Base-by-base conservation (phyloP, 176 grass and related monocot genomes). In the Triticum monococcum region DNA sequence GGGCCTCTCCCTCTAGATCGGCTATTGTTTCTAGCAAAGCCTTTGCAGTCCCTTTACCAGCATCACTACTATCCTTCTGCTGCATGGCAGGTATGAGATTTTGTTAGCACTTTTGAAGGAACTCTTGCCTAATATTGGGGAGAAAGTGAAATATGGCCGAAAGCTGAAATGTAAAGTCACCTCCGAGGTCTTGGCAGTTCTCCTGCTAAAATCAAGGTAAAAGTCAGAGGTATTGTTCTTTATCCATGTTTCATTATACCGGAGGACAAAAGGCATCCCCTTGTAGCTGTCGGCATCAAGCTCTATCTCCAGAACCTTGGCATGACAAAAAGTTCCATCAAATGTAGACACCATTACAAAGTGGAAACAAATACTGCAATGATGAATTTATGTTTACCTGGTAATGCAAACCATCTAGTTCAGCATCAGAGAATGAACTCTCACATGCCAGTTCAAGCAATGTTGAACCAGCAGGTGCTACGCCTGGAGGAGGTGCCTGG, bases 241-340 rank as follows among this genome's bases (percentile, higher is more conserved):
- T 63, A 95, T 98, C 96, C 96, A 98, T 68, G 83, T 79, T 87
- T 81, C 88, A 79, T 84, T 86, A 75, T 89, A 93, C 16, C 62
- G 77, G 79, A 98, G 89, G 85, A 98, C 93, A 93, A 98, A 98
- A 26, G 93, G 91, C 86, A 98, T 88, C 32, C 91, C 93, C 65
- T 85, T 88, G 69, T 98, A 95, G 83, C 86, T 85, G 43, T 75
- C 84, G 14, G 67, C 84, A 79, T 90, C 91, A 81, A 98, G 85
- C 80, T 95, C 91, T 81, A 98, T 92, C 72, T 95, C 91, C 78
- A 93, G 30, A 93, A 68, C 87, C 96, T 98, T 82, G 22, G 66
- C 7, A 89, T 54, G 4, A 60, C 71, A 28, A 86, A 62, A 12
- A 18, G 33, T 59, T 37, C 18, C 32, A 62, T 79, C 36, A 73